Evolutionary conservation across 805 yeast genomes (phyloP).

Genomic region (Saccharomycopsis babjevae): DNA sequence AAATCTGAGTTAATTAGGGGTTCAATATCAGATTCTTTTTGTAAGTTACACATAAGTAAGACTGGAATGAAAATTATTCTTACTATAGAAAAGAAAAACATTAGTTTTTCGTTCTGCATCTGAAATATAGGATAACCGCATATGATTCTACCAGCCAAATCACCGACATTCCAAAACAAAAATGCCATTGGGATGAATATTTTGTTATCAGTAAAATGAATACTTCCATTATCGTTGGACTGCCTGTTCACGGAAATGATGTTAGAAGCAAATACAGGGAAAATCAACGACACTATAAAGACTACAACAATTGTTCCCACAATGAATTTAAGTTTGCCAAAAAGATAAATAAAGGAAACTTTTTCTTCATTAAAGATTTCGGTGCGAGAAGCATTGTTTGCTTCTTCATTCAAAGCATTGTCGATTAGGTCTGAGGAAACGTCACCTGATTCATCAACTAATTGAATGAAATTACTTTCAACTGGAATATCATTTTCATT

Average conservation of each 20-base stretch:
- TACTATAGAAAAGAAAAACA: constrained; percentile 44
- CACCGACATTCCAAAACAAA: constrained; percentile 85
- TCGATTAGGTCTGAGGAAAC: constrained; percentile 7
- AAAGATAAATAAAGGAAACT: constrained; percentile 51
- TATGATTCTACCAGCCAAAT: constrained; percentile 61
- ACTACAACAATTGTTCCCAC: constrained; percentile 63
- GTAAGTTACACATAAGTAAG: constrained; percentile 52
- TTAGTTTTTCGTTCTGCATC: constrained; percentile 32
- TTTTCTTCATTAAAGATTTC: constrained; percentile 22
- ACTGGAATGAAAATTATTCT: constrained; percentile 60
- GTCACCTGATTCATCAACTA: constrained; percentile 17
- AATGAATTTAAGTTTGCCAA: constrained; percentile 52
- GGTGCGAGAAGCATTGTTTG: not conserved
- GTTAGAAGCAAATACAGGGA: constrained; percentile 83
- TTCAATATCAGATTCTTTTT: not conserved
- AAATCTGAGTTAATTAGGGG: constrained; percentile 43
- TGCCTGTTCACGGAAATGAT: constrained; percentile 42
- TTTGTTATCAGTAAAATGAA: constrained; percentile 18
- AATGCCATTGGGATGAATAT: constrained; percentile 69
- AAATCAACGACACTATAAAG: constrained; percentile 63
- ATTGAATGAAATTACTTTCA: constrained; percentile 10
- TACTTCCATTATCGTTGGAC: not conserved
- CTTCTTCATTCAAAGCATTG: constrained; percentile 1
- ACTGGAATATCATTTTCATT: constrained; percentile 1
- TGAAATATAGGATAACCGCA: constrained; percentile 43